Percentiles rank a stretch among this genome's conserved stretches.
These are phyloP conservation scores for Beauveria scarabaeidicola DNA, from an alignment of 2,329 filamentous ascomycete species.

Conservation along the genomic window DNA sequence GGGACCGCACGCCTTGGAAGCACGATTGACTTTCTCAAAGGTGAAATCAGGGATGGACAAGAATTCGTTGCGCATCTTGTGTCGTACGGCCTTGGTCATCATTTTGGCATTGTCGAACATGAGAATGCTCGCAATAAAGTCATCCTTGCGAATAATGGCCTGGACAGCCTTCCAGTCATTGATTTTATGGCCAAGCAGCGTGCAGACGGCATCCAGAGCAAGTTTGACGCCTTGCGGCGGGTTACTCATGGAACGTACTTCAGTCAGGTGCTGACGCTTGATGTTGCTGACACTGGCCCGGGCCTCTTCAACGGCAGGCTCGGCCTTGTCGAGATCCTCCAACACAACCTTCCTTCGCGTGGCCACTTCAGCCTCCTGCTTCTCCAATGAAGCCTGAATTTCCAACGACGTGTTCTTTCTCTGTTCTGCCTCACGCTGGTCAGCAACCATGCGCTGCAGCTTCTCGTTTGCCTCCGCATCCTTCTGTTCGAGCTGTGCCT, in stretches of 20 bases:
- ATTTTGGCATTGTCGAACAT: slow-evolving; percentile 92
- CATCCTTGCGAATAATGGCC: slow-evolving; percentile 78
- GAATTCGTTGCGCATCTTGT: slow-evolving; percentile 89
- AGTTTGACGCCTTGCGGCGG: slow-evolving; percentile 86
- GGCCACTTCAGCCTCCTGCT: slow-evolving; percentile 83
- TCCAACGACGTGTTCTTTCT: slow-evolving; percentile 81
- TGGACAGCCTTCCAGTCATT: slow-evolving; percentile 89
- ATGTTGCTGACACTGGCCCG: slow-evolving; percentile 97
- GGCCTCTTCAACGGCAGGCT: slow-evolving; percentile 86
- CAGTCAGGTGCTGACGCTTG: slow-evolving; percentile 91
- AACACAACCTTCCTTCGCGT: slow-evolving; percentile 75
- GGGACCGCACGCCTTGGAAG: slow-evolving; percentile 92
- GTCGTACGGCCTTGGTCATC: slow-evolving; percentile 76
- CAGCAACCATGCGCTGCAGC: slow-evolving; percentile 90
- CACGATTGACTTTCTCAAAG: slow-evolving; percentile 90
- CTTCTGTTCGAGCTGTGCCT: slow-evolving; percentile 85
- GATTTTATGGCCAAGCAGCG: slow-evolving; percentile 81
- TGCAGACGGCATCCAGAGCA: slow-evolving; percentile 93
- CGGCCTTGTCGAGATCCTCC: slow-evolving; percentile 78
- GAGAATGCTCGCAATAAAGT: slow-evolving; percentile 97
- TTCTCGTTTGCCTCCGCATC: slow-evolving; percentile 96
- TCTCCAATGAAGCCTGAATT: slow-evolving; percentile 77
- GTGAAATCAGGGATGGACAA: slow-evolving; percentile 92
- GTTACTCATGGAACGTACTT: slow-evolving; percentile 94
- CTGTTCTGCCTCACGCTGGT: slow-evolving; percentile 90